Base-by-base conservation (phyloP, 768 basidiomycete genomes). In the Gloeopeniophorella convolvens region DNA sequence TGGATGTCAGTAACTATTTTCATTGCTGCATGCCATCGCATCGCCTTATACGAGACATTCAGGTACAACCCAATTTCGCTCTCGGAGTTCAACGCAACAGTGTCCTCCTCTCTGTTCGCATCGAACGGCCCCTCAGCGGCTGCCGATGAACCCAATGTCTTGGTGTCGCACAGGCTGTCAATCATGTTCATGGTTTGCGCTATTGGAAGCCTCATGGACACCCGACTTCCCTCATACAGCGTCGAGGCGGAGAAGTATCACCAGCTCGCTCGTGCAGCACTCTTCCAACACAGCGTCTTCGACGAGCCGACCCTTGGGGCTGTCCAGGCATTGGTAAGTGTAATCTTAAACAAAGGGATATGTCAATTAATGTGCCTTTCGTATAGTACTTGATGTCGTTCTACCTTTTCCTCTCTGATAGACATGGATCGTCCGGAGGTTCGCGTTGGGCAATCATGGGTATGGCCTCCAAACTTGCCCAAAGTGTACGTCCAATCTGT, bases 1-100 rank as follows among this genome's bases (percentile, higher is more conserved):
- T 85, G 82, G 82, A 81, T 84, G 83, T 82, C 59, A 55, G 82
- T 62, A n/a, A n/a, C n/a, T n/a, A n/a, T n/a, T n/a, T n/a, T n/a
- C n/a, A n/a, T n/a, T n/a, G n/a, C n/a, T n/a, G n/a, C n/a, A n/a
- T n/a, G n/a, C n/a, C n/a, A n/a, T n/a, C n/a, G n/a, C n/a, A n/a
- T n/a, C n/a, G n/a, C n/a, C n/a, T n/a, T n/a, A 23, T 39, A n/a
- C 49, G 8, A 27, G 11, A 20, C 36, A 34, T 40, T 13, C 20
- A 83, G 82, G 81, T 83, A 84, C 64, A 75, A 72, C 13, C 83
- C 83, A 16, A 77, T 85, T 51, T 67, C 74, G 18, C 74, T 79
- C 56, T 57, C 63, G 15, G 81, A 83, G 46, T 82, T 81, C 53
- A 71, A 73, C 35, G 69, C 75, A 27, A 68, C 58, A 13, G 63